Evolutionary conservation across 2,329 filamentous ascomycete genomes (phyloP), one percentile per base, ranked within the genome.

Genomic region (Fusarium scirpi): DNA sequence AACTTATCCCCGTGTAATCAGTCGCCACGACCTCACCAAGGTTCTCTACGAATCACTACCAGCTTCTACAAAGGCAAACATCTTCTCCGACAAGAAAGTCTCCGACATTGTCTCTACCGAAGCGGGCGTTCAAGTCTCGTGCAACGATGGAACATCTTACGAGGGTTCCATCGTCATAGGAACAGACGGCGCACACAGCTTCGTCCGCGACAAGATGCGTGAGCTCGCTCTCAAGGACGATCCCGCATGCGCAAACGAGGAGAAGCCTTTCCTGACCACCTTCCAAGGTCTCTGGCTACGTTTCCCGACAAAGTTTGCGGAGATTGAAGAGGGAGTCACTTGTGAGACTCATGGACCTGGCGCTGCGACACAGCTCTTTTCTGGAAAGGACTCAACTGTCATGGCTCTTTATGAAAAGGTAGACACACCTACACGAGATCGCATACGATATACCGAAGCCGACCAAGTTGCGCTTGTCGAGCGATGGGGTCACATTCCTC

Each of bases 261-360:
- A 78, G 52, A 59, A 74, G 5, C 78, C 80, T 4, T 81, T 74
- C 49, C 57, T 78, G 20, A 74, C 77, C 1, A 75, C 68, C 1
- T 82, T 78, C 69, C 67, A 76, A 30, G 76, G 69, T 12, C 65
- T 82, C 41, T 82, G 80, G 79, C 38, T 78, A n/a, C 76, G 77
- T 7, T 72, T 80, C 38, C 78, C 78, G 0, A 71, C 62, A 0
- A 43, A 58, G 5, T 10, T 61, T 20, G 32, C 70, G 0, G 56
- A 58, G 7, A 32, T 74, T 1, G 47, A 54, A 1, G 51, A 75
- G 2, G 79, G 80, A 6, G 58, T 72, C 9, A 72, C 73, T 4
- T 72, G 49, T 16, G 79, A 81, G 61, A 79, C 79, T 15, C 79
- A 80, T 13, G 70, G 72, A 2, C 60, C 45, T 29, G 45, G 29